These are phyloP conservation scores for Pyrenophora tritici-repentis DNA, from an alignment of 2,329 filamentous ascomycete genomes.

Conservation along the genomic window DNA sequence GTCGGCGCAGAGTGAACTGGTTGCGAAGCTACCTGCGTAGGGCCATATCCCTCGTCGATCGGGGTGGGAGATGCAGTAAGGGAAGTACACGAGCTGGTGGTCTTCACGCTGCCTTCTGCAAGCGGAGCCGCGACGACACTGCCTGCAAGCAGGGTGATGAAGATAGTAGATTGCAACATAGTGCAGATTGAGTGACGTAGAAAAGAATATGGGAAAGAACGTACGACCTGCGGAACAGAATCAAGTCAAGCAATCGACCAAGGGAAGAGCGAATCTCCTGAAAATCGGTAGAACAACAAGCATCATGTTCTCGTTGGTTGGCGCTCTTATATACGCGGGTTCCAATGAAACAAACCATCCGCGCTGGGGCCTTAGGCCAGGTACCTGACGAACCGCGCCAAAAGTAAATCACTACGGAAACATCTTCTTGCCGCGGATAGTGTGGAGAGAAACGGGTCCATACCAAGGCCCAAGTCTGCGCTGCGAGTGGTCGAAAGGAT, in stretches of 20 bases:
- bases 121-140: constrained; percentile 45
- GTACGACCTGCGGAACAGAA: constrained; percentile 43
- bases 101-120: constrained; percentile 51
- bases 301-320: constrained; percentile 6
- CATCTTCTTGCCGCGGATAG: constrained; percentile 18
- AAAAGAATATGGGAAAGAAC: constrained; percentile 40
- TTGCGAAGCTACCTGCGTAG: constrained; percentile 63
- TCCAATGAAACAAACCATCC: constrained; percentile 28
- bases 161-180: constrained; percentile 39
- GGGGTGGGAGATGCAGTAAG: constrained; percentile 61
- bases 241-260: constrained; percentile 28
- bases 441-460: constrained; percentile 20
- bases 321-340: constrained; percentile 24
- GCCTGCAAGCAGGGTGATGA: constrained; percentile 42
- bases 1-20: constrained; percentile 64
- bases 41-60: constrained; percentile 66
- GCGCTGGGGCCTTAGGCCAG: constrained; percentile 20
- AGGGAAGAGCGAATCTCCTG: constrained; percentile 25
- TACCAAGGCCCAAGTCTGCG: constrained; percentile 7
- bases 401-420: constrained; percentile 21
- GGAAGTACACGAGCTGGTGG: constrained; percentile 51
- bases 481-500: constrained; percentile 23
- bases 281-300: constrained; percentile 28
- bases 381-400: constrained; percentile 17
- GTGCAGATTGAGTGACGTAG: constrained; percentile 25